These are phyloP conservation scores for Aurantiochytrium sp. DNA, from an alignment of 108 stramenopile species.

Conservation along the genomic window DNA sequence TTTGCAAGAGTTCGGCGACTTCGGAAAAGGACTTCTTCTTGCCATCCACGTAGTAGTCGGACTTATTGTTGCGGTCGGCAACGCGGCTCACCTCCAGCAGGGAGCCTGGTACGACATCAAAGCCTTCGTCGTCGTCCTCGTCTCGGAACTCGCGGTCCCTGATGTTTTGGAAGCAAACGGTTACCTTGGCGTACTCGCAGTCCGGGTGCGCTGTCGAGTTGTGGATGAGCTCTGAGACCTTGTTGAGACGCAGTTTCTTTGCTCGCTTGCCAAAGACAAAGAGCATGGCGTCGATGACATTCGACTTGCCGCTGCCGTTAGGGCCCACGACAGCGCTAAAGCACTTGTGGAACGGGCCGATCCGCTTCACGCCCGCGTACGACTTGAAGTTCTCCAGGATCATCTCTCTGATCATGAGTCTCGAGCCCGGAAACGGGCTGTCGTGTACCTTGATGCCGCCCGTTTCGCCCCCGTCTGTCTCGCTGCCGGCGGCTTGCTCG, in stretches of 20 bases:
- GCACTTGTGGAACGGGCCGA: conserved; percentile 67
- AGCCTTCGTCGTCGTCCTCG: conserved; percentile 60
- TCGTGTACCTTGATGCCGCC: neutral
- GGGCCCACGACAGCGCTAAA: conserved; percentile 90
- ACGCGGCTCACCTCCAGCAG: conserved; percentile 71
- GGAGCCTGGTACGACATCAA: conserved; percentile 64
- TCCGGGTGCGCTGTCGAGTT: conserved; percentile 57
- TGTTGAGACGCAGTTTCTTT: conserved; percentile 90
- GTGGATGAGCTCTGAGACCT: conserved; percentile 93
- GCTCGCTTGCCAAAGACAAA: conserved; percentile 98
- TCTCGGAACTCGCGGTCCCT: conserved; percentile 55
- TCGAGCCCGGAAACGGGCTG: conserved; percentile 6
- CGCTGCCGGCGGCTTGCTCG: too few relatives aligned
- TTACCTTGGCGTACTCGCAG: conserved; percentile 69
- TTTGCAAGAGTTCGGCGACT: conserved; percentile 67
- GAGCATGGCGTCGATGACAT: conserved; percentile 98
- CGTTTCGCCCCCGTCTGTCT: too few relatives aligned
- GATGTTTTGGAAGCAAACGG: conserved; percentile 87
- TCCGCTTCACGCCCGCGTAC: conserved; percentile 76
- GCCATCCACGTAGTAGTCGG: conserved; percentile 78
- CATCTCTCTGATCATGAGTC: conserved; percentile 30
- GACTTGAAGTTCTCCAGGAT: conserved; percentile 95
- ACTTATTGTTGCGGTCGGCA: conserved; percentile 72
- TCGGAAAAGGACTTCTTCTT: conserved; percentile 74
- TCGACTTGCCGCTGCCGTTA: conserved; percentile 92